phyloP scores from a whole-genome alignment of 257 asterid species.

The Echites panduratus region DNA sequence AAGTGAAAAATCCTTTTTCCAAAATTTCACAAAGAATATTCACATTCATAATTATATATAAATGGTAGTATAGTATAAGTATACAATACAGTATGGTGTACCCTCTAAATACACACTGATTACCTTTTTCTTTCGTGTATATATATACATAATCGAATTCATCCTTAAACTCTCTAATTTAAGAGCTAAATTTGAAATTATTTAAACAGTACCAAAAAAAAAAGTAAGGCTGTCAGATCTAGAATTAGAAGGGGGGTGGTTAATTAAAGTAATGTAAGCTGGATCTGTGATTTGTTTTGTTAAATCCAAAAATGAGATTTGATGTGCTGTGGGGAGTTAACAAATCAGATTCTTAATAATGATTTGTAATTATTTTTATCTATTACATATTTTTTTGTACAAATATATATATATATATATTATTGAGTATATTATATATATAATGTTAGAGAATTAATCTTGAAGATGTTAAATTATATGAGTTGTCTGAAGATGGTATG shows the following conservation, averaged over 20 bases:
- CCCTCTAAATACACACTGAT: too few species aligned
- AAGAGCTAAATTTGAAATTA: neutral
- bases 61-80: too few species aligned
- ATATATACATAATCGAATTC: too few species aligned
- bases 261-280: conserved; percentile 18
- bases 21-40: conserved; percentile 2
- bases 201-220: neutral
- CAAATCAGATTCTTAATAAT: conserved; percentile 16
- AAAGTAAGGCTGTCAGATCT: neutral
- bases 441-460: neutral
- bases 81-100: too few species aligned
- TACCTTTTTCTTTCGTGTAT: too few species aligned
- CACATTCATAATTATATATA: conserved; percentile 9
- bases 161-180: too few species aligned
- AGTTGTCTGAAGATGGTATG: conserved; percentile 44
- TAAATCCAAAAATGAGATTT: conserved; percentile 7
- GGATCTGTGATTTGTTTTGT: conserved; percentile 12
- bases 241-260: neutral
- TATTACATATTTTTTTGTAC: neutral
- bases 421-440: too few species aligned
- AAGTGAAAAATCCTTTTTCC: neutral
- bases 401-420: neutral
- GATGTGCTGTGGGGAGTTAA: conserved; percentile 13
- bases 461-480: conserved; percentile 15
- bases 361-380: conserved; percentile 15